phyloP scores from a whole-genome alignment of 768 basidiomycete species.

The Steccherinum ochraceum region DNA sequence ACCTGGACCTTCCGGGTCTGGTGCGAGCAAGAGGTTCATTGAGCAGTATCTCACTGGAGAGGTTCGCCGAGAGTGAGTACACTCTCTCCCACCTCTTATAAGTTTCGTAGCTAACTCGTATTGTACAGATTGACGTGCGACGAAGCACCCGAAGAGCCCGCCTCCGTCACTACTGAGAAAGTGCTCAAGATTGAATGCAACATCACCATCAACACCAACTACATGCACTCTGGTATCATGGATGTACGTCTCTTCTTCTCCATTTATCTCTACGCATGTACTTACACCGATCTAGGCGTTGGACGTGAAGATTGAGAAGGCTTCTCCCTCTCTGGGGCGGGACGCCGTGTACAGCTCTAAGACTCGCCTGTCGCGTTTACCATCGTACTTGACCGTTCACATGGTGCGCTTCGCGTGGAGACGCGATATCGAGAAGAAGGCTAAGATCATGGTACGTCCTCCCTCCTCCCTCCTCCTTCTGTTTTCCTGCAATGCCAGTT shows the following conservation, averaged over 20 bases:
- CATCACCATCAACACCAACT: conserved; percentile 82
- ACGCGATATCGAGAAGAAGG: conserved; percentile 83
- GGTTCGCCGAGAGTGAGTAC: conserved; percentile 61
- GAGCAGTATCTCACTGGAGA: conserved; percentile 79
- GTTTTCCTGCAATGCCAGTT: not conserved
- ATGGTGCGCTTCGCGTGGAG: conserved; percentile 98
- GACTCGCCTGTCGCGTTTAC: conserved; percentile 78
- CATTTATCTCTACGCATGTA: conserved; percentile 7
- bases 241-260: conserved; percentile 42
- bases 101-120: not conserved
- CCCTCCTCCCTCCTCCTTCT: not conserved
- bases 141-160: conserved; percentile 75
- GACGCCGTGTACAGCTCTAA: conserved; percentile 78
- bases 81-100: not conserved
- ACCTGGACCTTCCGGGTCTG: conserved; percentile 22
- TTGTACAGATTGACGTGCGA: conserved; percentile 65
- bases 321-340: conserved; percentile 70
- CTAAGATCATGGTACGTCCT: conserved; percentile 84
- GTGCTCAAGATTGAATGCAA: conserved; percentile 92
- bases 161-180: conserved; percentile 57
- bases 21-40: conserved; percentile 51
- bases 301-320: conserved; percentile 83
- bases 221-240: conserved; percentile 79
- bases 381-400: conserved; percentile 81
- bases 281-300: conserved; percentile 50